These are phyloP conservation scores for Didymosphaeria variabile DNA, from an alignment of 2,329 filamentous ascomycete species.

Conservation along the genomic window DNA sequence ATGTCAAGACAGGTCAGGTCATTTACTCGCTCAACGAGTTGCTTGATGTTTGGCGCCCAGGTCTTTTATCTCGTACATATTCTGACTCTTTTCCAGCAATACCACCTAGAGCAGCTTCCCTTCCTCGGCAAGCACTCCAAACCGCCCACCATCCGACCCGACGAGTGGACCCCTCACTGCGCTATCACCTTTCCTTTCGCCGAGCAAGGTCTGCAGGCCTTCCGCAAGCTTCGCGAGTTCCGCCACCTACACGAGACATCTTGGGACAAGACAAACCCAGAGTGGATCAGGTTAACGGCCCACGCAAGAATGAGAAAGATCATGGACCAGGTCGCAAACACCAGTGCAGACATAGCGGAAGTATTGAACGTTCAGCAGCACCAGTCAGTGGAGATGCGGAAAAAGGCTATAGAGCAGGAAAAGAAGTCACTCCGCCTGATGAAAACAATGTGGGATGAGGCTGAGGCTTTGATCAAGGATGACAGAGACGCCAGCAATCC, in stretches of 20 bases:
- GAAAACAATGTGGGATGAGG: conserved; percentile 38
- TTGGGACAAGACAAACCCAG: conserved; percentile 55
- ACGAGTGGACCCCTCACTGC: conserved; percentile 70
- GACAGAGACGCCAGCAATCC: conserved; percentile 27
- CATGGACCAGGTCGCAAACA: conserved; percentile 72
- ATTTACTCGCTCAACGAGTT: conserved; percentile 68
- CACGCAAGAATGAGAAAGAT: conserved; percentile 62
- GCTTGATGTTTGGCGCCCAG: conserved; percentile 58
- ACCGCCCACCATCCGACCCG: conserved; percentile 66
- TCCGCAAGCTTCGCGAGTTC: conserved; percentile 68
- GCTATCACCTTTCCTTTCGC: conserved; percentile 64
- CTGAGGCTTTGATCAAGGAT: conserved; percentile 24
- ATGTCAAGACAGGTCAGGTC: conserved; percentile 70
- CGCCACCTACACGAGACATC: conserved; percentile 65
- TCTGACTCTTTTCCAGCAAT: conserved; percentile 50
- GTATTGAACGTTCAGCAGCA: conserved; percentile 61
- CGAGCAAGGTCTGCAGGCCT: conserved; percentile 62
- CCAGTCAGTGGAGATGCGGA: conserved; percentile 35
- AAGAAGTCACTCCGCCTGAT: conserved; percentile 25
- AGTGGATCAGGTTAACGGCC: conserved; percentile 55
- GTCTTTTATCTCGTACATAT: conserved; percentile 4
- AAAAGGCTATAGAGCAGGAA: conserved; percentile 30
- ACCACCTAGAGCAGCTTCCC: conserved; percentile 65
- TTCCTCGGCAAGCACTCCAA: conserved; percentile 72
- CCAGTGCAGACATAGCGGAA: conserved; percentile 67